Evolutionary conservation across 169 alveolate species (phyloP).

Genomic region (Plasmodium gonderi): DNA sequence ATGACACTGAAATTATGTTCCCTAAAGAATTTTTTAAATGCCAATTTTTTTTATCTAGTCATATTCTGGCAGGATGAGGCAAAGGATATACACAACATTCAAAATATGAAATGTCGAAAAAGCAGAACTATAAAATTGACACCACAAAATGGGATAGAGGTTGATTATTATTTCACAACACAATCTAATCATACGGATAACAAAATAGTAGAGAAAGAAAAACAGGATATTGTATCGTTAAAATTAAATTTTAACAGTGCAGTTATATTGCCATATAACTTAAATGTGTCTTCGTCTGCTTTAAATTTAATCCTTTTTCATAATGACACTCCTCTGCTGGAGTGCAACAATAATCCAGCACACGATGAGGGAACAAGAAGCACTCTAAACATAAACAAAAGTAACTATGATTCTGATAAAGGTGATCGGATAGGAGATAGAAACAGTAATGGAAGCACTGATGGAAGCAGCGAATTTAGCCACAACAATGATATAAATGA

Average conservation of each 20-base stretch:
- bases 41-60: not conserved
- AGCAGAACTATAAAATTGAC: constrained; percentile 24
- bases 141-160: not conserved
- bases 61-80: constrained; percentile 58
- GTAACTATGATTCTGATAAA: not conserved
- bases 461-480: not conserved
- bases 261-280: constrained; percentile 51
- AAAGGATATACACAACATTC: not conserved
- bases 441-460: not conserved
- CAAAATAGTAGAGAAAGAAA: not conserved
- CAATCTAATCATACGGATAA: not conserved
- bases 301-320: constrained; percentile 36
- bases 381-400: too few relatives aligned
- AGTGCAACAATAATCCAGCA: too few relatives aligned
- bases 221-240: constrained; percentile 1
- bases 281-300: not conserved
- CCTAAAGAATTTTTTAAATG: not conserved
- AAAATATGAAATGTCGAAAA: constrained; percentile 28
- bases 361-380: too few relatives aligned
- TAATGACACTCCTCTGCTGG: constrained; percentile 34
- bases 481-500: not conserved
- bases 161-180: not conserved
- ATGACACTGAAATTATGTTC: not conserved
- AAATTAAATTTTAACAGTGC: constrained; percentile 32
- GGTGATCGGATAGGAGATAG: not conserved